Evolutionary conservation across 345 rosid genomes (phyloP).

Genomic region (Triadica sebifera): DNA sequence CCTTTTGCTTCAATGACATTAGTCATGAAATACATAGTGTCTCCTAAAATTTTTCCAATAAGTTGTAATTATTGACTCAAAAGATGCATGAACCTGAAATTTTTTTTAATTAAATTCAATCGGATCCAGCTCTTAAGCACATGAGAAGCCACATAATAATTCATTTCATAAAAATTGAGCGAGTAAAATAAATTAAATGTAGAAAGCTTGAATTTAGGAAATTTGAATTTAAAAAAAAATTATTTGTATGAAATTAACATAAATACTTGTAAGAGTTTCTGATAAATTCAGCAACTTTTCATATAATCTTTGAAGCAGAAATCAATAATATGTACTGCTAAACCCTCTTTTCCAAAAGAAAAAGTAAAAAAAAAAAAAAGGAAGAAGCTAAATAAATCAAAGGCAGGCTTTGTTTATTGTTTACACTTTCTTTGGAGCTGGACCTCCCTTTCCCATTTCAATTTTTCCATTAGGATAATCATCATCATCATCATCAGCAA

Average conservation of each 20-base stretch:
- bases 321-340: constrained; percentile 22
- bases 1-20: too few relatives aligned
- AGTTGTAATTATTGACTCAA: not conserved
- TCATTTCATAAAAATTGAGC: too few relatives aligned
- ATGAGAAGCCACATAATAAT: not conserved
- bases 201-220: not conserved
- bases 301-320: too few relatives aligned
- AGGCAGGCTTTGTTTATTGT: not conserved
- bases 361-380: not conserved
- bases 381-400: not conserved
- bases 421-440: constrained; percentile 30
- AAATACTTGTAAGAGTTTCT: too few relatives aligned
- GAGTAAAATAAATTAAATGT: too few relatives aligned
- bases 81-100: not conserved
- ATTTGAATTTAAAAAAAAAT: not conserved
- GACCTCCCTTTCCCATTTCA: constrained; percentile 52
- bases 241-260: constrained; percentile 15
- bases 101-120: not conserved
- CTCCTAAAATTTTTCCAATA: not conserved
- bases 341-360: not conserved
- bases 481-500: constrained; percentile 20
- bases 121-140: not conserved
- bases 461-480: constrained; percentile 27
- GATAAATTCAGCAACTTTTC: too few relatives aligned
- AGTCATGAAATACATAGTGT: not conserved